Base-by-base conservation (phyloP, 768 basidiomycete species). In the Hygrophoropsis aurantiaca region DNA sequence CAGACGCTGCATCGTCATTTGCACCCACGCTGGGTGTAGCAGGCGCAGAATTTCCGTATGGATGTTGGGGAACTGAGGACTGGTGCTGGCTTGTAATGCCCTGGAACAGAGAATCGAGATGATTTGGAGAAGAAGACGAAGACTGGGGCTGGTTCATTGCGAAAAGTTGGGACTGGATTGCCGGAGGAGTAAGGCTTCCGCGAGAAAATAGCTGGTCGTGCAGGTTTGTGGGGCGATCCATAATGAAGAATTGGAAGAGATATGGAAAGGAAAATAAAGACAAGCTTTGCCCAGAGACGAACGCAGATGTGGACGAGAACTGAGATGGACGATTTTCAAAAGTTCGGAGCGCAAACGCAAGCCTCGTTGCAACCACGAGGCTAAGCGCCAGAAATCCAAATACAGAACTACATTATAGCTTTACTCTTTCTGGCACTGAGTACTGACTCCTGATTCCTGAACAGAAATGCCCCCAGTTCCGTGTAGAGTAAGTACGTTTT, bases 91-190 rank as follows among this genome's bases (percentile, higher is more conserved):
- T 51, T 43, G 66, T 69, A 37, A 85, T 63, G 48, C 77, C 74
- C 55, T 84, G 78, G 57, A 87, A 85, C 18, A 90, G 75, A 42
- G 82, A 77, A 52, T 88, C 86, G 57, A 90, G 77, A 51, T 84
- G 76, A 54, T 69, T 79, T 25, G 80, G 73, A 50, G 83, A 74
- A 30, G 77, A 71, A 36, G 74, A 57, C 25, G 69, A 52, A 44
- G 75, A 72, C 56, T 69, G 61, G 42, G 61, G 45, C 64, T 52
- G 67, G 59, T 54, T 65, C 65, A 52, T 70, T 54, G 55, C 50
- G 40, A 66, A 66, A 33, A 62, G 60, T 27, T 65, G 68, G 33
- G 63, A 59, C 43, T 67, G 68, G 36, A 61, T 33, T 40, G 49
- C 54, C 46, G 62, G 69, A 40, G 78, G 80, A 47, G 80, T 79